These are phyloP conservation scores for Phoma herbarum DNA, from an alignment of 2,329 filamentous ascomycete genomes.

Conservation along the genomic window DNA sequence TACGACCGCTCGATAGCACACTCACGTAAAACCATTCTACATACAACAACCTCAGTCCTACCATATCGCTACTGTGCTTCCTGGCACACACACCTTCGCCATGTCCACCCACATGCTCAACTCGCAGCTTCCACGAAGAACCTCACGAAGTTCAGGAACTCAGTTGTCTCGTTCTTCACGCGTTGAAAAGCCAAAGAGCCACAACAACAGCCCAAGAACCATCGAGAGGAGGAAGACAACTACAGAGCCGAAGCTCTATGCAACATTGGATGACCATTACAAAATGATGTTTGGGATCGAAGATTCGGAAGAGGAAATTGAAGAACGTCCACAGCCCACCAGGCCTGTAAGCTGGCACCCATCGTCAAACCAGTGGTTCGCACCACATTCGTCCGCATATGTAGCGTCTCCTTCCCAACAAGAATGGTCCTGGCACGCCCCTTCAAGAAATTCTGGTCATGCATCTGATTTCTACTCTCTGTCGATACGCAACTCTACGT, in stretches of 20 bases:
- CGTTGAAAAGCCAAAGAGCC: constrained; percentile 52
- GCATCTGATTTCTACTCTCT: constrained; percentile 49
- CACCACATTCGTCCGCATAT: constrained; percentile 32
- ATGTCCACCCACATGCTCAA: constrained; percentile 41
- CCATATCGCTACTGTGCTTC: constrained; percentile 20
- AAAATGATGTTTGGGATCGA: constrained; percentile 53
- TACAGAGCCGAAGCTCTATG: constrained; percentile 49
- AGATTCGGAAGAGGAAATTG: constrained; percentile 36
- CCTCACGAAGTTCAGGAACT: constrained; percentile 45
- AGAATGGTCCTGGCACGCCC: constrained; percentile 38
- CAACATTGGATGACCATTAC: constrained; percentile 53
- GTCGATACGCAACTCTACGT: constrained; percentile 47
- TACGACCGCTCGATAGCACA: constrained; percentile 25
- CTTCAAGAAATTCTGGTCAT: constrained; percentile 38
- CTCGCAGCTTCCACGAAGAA: constrained; percentile 41
- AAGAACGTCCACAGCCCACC: constrained; percentile 38
- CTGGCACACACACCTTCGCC: constrained; percentile 31
- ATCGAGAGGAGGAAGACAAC: constrained; percentile 52
- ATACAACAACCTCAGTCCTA: constrained; percentile 9
- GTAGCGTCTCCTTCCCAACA: constrained; percentile 38
- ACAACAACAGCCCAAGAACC: constrained; percentile 49
- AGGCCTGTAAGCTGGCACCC: constrained; percentile 81
- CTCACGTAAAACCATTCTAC: constrained; percentile 21
- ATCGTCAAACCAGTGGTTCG: constrained; percentile 59
- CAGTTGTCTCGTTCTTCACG: constrained; percentile 45